Evolutionary conservation across 1,284 basidiomycete species (phyloP).

Genomic region (Boletus nobilissimus): DNA sequence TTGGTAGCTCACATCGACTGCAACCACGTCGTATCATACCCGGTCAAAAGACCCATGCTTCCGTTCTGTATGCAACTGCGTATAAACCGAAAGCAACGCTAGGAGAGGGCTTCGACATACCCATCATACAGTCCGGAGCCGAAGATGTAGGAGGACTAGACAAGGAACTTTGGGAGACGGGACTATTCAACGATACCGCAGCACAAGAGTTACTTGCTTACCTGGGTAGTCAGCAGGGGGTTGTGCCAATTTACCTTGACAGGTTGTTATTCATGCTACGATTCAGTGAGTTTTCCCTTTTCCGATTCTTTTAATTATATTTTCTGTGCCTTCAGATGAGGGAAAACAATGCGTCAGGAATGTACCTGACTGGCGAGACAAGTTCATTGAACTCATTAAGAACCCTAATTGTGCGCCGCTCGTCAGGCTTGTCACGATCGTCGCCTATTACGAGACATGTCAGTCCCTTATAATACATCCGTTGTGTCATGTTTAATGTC

Average conservation of each 20-base stretch:
- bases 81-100: slow-evolving; percentile 41
- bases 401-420: slow-evolving; percentile 17
- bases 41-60: slow-evolving; percentile 47
- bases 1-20: slow-evolving; percentile 32
- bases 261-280: slow-evolving; percentile 44
- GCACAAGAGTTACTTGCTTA: slow-evolving; percentile 28
- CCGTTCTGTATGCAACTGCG: slow-evolving; percentile 39
- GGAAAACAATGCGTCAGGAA: slow-evolving; percentile 36
- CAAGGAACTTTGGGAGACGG: slow-evolving; percentile 38
- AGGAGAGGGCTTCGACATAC: slow-evolving; percentile 43
- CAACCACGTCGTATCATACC: slow-evolving; percentile 44
- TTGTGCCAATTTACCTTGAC: slow-evolving; percentile 40
- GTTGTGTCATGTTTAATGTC: not conserved
- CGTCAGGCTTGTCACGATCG: slow-evolving; percentile 35
- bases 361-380: slow-evolving; percentile 21
- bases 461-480: not conserved
- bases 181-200: slow-evolving; percentile 40
- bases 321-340: slow-evolving; percentile 27
- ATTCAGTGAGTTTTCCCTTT: slow-evolving; percentile 32
- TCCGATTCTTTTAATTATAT: not conserved
- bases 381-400: slow-evolving; percentile 28
- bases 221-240: slow-evolving; percentile 25
- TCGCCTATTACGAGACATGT: slow-evolving; percentile 44
- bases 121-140: slow-evolving; percentile 21
- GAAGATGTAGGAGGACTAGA: slow-evolving; percentile 19